Conservation (phyloP, 2,329 filamentous ascomycete species). For the Penicillium sp. region DNA sequence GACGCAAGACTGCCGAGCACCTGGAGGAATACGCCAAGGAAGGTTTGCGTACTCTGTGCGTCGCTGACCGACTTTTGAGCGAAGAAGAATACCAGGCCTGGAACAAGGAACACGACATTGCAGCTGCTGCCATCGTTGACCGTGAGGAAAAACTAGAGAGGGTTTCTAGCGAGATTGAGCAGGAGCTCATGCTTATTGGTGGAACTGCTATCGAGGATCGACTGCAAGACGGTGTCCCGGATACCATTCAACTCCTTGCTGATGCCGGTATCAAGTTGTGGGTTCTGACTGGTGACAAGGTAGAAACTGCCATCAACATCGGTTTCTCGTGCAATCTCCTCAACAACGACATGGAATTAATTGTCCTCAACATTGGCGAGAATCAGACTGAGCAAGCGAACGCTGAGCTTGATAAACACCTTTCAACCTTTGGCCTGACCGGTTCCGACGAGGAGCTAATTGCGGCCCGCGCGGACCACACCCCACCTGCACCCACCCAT, state of each 20-base stretch:
- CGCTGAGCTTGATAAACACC: constrained; percentile 70
- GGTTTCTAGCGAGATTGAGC: constrained; percentile 87
- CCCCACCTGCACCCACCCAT: constrained; percentile 82
- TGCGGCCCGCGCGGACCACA: constrained; percentile 77
- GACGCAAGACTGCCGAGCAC: constrained; percentile 83
- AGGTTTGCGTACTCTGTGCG: constrained; percentile 90
- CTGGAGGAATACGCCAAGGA: constrained; percentile 96
- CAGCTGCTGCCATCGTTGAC: constrained; percentile 77
- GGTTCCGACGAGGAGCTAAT: constrained; percentile 84
- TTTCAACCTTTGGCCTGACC: constrained; percentile 73
- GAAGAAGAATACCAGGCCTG: constrained; percentile 83
- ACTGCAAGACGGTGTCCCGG: constrained; percentile 93
- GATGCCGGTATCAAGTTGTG: constrained; percentile 97
- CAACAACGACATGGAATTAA: constrained; percentile 96
- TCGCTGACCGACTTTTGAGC: constrained; percentile 76
- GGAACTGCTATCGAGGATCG: constrained; percentile 97
- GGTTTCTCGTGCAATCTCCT: constrained; percentile 98
- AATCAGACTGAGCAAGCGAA: constrained; percentile 67
- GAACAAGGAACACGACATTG: constrained; percentile 84
- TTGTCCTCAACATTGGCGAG: constrained; percentile 83
- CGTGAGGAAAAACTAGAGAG: constrained; percentile 92
- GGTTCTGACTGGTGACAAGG: constrained; percentile 97
- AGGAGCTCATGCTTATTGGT: constrained; percentile 81
- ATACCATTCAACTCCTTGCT: constrained; percentile 87
- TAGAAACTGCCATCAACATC: constrained; percentile 99